Conservation (phyloP, 495 filamentous ascomycete species). For the Polyplosphaeria fusca region DNA sequence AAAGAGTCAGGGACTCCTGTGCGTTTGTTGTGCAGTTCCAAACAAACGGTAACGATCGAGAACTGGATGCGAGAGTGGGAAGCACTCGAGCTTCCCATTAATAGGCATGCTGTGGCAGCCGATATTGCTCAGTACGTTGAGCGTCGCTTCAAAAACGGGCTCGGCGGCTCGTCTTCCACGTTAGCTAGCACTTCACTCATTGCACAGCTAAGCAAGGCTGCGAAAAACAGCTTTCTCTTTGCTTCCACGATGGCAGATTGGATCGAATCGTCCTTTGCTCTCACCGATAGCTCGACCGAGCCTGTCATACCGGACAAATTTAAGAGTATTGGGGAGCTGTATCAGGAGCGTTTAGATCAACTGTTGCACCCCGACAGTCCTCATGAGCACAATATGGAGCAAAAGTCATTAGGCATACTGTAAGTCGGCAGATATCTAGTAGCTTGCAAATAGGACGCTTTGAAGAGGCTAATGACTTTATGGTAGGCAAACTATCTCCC, state of each 20-base stretch:
- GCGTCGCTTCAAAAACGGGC: background rate
- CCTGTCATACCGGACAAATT: background rate
- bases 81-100: background rate
- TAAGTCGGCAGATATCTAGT: background rate
- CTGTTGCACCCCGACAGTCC: background rate
- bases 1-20: background rate
- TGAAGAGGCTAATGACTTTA: background rate
- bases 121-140: background rate
- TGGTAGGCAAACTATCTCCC: background rate
- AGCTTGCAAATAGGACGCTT: background rate
- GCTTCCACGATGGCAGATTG: background rate
- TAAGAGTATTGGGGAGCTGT: background rate
- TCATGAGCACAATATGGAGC: background rate
- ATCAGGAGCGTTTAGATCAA: background rate
- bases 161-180: background rate
- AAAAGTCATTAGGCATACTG: background rate
- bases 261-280: background rate
- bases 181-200: background rate
- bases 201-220: background rate
- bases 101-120: background rate
- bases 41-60: background rate
- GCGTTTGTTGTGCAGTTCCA: background rate
- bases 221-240: background rate
- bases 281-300: background rate
- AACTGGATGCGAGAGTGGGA: background rate